phyloP scores from a whole-genome alignment of 306 rosid species.

The Lathyrus sativus region DNA sequence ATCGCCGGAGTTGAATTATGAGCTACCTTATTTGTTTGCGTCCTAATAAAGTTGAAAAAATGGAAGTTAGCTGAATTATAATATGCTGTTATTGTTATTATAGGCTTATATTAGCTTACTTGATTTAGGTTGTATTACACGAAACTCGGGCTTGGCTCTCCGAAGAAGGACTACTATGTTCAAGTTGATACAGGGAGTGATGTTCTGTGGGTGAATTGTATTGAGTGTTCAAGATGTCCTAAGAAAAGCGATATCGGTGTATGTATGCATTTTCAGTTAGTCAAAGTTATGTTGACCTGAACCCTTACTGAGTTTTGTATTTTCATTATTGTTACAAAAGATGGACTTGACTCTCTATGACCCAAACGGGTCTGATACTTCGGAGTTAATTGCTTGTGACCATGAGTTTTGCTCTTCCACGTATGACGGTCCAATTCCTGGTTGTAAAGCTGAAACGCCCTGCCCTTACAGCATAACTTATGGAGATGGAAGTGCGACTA shows the following conservation, averaged over 20 bases:
- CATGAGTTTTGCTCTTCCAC: slow-evolving; percentile 69
- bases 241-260: slow-evolving; percentile 72
- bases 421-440: slow-evolving; percentile 62
- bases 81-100: background rate
- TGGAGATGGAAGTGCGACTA: slow-evolving; percentile 89
- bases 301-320: slow-evolving; percentile 3
- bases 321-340: slow-evolving; percentile 49
- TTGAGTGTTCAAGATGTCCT: slow-evolving; percentile 76
- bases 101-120: slow-evolving; percentile 16
- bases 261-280: slow-evolving; percentile 38
- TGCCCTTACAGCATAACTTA: slow-evolving; percentile 76
- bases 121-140: slow-evolving; percentile 76
- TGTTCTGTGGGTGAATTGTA: slow-evolving; percentile 86
- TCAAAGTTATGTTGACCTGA: slow-evolving; percentile 25
- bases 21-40: background rate
- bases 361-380: slow-evolving; percentile 67
- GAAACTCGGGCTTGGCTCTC: slow-evolving; percentile 81
- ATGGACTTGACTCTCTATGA: slow-evolving; percentile 71
- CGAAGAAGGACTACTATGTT: slow-evolving; percentile 78
- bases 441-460: slow-evolving; percentile 55
- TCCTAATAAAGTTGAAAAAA: background rate
- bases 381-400: slow-evolving; percentile 63
- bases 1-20: background rate
- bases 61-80: background rate
- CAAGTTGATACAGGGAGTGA: slow-evolving; percentile 99